Evolutionary conservation across 108 stramenopile species (phyloP).

Genomic region (Cyclotella cryptica): DNA sequence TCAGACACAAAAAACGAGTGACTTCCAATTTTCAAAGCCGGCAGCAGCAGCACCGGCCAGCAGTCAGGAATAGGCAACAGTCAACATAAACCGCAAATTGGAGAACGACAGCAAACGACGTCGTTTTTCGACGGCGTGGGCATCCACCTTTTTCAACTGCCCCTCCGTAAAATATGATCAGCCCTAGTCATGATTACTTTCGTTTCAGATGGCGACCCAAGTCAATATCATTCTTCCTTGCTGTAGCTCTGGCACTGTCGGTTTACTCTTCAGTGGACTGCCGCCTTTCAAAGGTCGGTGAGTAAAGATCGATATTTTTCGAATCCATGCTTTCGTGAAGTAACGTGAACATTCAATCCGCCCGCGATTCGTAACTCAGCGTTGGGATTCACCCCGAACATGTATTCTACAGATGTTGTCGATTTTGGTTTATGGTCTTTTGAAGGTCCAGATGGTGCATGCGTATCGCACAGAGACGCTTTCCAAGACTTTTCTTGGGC

Average conservation of each 20-base stretch:
- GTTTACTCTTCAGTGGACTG: slow-evolving; percentile 6
- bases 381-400: background rate
- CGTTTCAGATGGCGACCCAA: slow-evolving; percentile 12
- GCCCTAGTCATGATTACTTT: background rate
- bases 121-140: too few species aligned
- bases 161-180: too few species aligned
- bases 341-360: background rate
- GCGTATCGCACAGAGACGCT: slow-evolving; percentile 1
- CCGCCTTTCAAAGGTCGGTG: background rate
- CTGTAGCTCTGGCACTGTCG: background rate
- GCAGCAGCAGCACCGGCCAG: too few species aligned
- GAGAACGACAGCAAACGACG: too few species aligned
- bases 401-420: background rate
- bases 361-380: background rate
- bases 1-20: too few species aligned
- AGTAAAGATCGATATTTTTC: background rate
- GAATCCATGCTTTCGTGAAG: background rate
- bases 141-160: too few species aligned
- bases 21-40: too few species aligned
- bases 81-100: too few species aligned
- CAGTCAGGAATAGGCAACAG: too few species aligned
- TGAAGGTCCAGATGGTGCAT: slow-evolving; percentile 5
- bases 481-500: background rate
- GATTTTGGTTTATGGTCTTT: slow-evolving; percentile 10
- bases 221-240: slow-evolving; percentile 3